Percentiles rank a stretch among this genome's conserved stretches.
These are phyloP conservation scores for Pisolithus tinctorius DNA, from an alignment of 768 basidiomycete genomes.

Conservation along the genomic window DNA sequence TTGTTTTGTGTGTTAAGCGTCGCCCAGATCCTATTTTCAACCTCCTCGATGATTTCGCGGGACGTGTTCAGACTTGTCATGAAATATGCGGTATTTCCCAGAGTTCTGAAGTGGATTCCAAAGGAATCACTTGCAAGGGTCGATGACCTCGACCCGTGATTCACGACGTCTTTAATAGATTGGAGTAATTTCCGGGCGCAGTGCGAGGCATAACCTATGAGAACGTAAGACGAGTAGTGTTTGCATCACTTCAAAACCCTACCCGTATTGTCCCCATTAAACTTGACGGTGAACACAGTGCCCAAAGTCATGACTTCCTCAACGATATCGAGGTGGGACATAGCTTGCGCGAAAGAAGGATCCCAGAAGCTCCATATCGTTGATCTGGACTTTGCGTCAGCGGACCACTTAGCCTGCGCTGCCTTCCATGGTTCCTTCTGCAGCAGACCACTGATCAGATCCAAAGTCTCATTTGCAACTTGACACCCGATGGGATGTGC, in stretches of 20 bases:
- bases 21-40: slow-evolving; percentile 59
- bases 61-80: slow-evolving; percentile 82
- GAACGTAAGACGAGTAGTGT: not conserved
- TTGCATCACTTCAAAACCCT: not conserved
- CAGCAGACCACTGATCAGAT: slow-evolving; percentile 48
- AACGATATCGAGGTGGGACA: slow-evolving; percentile 53
- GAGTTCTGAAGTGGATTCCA: slow-evolving; percentile 77
- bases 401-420: slow-evolving; percentile 55
- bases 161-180: slow-evolving; percentile 35
- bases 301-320: slow-evolving; percentile 83
- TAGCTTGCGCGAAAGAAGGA: slow-evolving; percentile 53
- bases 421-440: slow-evolving; percentile 49
- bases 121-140: slow-evolving; percentile 52
- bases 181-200: slow-evolving; percentile 59
- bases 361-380: slow-evolving; percentile 87
- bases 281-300: slow-evolving; percentile 73
- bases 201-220: slow-evolving; percentile 50
- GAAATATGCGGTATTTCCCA: slow-evolving; percentile 90
- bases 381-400: slow-evolving; percentile 10
- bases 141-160: slow-evolving; percentile 25
- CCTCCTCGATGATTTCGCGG: slow-evolving; percentile 41
- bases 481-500: slow-evolving; percentile 92
- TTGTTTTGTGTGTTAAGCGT: slow-evolving; percentile 13
- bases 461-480: slow-evolving; percentile 77
- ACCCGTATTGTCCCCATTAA: slow-evolving; percentile 56